phyloP scores from a whole-genome alignment of 1,284 basidiomycete species.

The Rhizoctonia solani region DNA sequence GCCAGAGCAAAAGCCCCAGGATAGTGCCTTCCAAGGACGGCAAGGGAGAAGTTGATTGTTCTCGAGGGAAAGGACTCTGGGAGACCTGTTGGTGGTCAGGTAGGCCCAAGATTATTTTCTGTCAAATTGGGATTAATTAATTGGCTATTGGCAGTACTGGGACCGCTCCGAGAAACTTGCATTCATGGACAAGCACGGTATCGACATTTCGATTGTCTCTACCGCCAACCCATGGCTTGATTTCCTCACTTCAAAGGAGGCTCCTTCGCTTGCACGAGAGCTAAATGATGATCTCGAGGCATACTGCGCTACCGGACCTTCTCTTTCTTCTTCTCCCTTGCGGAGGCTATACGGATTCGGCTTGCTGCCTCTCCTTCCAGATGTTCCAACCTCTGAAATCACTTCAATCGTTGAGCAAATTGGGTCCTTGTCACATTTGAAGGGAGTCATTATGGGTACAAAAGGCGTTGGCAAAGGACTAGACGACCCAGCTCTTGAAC shows the following conservation, averaged over 20 bases:
- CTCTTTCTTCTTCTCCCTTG: slow-evolving; percentile 47
- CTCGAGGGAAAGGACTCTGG: slow-evolving; percentile 47
- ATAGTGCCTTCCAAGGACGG: slow-evolving; percentile 57
- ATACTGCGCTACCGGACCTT: slow-evolving; percentile 70
- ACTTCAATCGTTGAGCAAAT: slow-evolving; percentile 69
- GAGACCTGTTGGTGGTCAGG: slow-evolving; percentile 65
- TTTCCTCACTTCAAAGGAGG: slow-evolving; percentile 71
- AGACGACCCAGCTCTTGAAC: slow-evolving; percentile 75
- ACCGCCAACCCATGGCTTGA: slow-evolving; percentile 89
- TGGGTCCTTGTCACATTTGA: slow-evolving; percentile 64
- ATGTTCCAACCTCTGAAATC: slow-evolving; percentile 57
- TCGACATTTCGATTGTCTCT: slow-evolving; percentile 70
- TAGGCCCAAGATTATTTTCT: slow-evolving; percentile 40
- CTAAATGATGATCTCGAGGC: slow-evolving; percentile 77
- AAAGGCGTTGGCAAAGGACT: slow-evolving; percentile 76
- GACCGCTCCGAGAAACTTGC: slow-evolving; percentile 72
- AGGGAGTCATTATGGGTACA: slow-evolving; percentile 81
- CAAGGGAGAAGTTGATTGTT: slow-evolving; percentile 46
- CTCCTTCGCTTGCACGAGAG: slow-evolving; percentile 63
- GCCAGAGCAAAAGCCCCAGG: slow-evolving; percentile 64
- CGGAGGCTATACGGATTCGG: slow-evolving; percentile 80
- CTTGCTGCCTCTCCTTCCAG: slow-evolving; percentile 77
- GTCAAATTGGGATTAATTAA: slow-evolving; percentile 8
- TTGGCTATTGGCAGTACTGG: slow-evolving; percentile 64
- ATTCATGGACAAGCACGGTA: slow-evolving; percentile 78